Conservation (phyloP, 441 rosid genomes). For the Lepidium campestre region DNA sequence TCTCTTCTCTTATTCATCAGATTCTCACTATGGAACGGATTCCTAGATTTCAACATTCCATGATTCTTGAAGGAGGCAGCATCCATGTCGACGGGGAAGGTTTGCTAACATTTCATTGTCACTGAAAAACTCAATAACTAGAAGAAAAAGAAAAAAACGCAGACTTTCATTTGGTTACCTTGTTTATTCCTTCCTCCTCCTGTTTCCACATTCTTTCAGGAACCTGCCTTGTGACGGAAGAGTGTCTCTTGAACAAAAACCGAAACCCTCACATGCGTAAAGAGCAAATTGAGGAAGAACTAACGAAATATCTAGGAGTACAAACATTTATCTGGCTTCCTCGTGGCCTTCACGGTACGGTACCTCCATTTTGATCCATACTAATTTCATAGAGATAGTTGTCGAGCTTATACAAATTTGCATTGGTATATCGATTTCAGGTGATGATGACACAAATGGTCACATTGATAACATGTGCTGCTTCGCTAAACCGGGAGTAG, state of each 20-base stretch:
- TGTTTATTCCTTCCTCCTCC: not conserved
- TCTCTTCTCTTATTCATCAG: constrained; percentile 33
- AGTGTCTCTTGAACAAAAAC: constrained; percentile 85
- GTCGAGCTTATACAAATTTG: not conserved
- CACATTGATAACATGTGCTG: constrained; percentile 96
- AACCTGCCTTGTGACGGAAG: constrained; percentile 88
- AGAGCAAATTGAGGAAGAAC: constrained; percentile 73
- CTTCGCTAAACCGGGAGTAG: constrained; percentile 81
- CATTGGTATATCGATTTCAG: constrained; percentile 27
- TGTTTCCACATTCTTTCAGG: constrained; percentile 33
- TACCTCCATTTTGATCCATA: not conserved
- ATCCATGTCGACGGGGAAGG: constrained; percentile 98
- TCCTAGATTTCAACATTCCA: constrained; percentile 59
- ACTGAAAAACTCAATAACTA: not conserved
- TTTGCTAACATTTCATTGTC: constrained; percentile 18
- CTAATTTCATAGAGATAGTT: not conserved
- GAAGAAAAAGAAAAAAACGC: not conserved
- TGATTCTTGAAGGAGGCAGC: constrained; percentile 99
- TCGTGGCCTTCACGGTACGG: constrained; percentile 66
- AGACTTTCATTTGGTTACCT: not conserved
- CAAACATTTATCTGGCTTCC: constrained; percentile 76
- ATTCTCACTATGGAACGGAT: constrained; percentile 64
- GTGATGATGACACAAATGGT: constrained; percentile 96
- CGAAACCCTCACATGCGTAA: constrained; percentile 72
- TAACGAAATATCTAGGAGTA: constrained; percentile 72